Conservation (phyloP, 352 stramenopile species). For the Globisporangium echinulatum region DNA sequence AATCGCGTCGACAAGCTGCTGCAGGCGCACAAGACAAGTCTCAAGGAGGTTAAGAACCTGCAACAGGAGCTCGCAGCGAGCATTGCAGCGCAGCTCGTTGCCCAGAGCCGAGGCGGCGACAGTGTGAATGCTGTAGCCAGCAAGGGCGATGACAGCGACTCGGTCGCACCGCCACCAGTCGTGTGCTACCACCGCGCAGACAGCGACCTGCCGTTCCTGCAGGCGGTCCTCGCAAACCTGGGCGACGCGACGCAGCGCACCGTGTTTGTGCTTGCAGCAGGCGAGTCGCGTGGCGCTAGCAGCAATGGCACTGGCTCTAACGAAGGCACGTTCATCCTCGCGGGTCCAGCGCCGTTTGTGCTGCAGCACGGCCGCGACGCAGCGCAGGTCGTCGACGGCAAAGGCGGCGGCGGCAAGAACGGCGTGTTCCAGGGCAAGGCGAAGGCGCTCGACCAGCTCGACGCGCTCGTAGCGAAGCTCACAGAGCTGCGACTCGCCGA, state of each 20-base stretch:
- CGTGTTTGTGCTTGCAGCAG: conserved; percentile 26
- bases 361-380: conserved; percentile 38
- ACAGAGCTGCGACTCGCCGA: conserved; percentile 19
- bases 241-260: neutral
- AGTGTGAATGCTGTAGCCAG: too few relatives aligned
- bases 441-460: conserved; percentile 27
- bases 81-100: too few relatives aligned
- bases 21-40: too few relatives aligned
- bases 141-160: too few relatives aligned
- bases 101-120: too few relatives aligned
- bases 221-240: conserved; percentile 42
- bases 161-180: too few relatives aligned
- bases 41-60: too few relatives aligned
- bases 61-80: too few relatives aligned
- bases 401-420: conserved; percentile 67
- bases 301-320: too few relatives aligned
- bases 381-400: conserved; percentile 56
- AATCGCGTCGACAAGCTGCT: too few relatives aligned
- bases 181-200: too few relatives aligned
- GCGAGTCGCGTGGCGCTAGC: too few relatives aligned
- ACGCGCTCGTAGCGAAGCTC: conserved; percentile 33
- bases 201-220: conserved; percentile 58
- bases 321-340: conserved; percentile 26
- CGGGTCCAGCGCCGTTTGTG: conserved; percentile 46
- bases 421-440: conserved; percentile 45